Conservation (phyloP, 177 flowering plant species). For the Telopea speciosissima region DNA sequence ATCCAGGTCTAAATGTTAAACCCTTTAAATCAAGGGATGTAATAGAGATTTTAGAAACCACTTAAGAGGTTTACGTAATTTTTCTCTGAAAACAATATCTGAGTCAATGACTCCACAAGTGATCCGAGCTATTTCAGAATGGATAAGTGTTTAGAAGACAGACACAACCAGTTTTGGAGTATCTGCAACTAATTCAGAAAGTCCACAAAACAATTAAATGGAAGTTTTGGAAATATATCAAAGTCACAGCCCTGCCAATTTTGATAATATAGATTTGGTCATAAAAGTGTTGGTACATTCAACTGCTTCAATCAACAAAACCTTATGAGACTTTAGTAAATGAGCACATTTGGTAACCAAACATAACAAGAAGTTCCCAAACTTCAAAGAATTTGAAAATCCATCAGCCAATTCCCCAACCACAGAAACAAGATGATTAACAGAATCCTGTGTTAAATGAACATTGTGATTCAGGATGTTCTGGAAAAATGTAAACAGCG, state of each 20-base stretch:
- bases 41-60: not conserved
- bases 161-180: not conserved
- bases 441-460: constrained; percentile 47
- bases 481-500: constrained; percentile 54
- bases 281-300: constrained; percentile 51
- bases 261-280: constrained; percentile 58
- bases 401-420: constrained; percentile 29
- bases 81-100: not conserved
- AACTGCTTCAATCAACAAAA: constrained; percentile 35
- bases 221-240: no score
- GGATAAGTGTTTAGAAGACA: no score
- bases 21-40: not conserved
- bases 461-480: constrained; percentile 53
- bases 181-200: not conserved
- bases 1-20: not conserved
- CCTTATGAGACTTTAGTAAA: constrained; percentile 39
- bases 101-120: not conserved
- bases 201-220: not conserved
- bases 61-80: not conserved
- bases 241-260: constrained; percentile 27
- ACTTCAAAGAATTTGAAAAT: constrained; percentile 61
- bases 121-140: not conserved
- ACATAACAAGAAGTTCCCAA: constrained; percentile 61
- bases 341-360: constrained; percentile 49
- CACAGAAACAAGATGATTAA: constrained; percentile 41